A percentile compares a stretch with the other conserved stretches of the same genome.
phyloP scores from a whole-genome alignment of 768 basidiomycete genomes.

The Lactarius pseudohatsudake region DNA sequence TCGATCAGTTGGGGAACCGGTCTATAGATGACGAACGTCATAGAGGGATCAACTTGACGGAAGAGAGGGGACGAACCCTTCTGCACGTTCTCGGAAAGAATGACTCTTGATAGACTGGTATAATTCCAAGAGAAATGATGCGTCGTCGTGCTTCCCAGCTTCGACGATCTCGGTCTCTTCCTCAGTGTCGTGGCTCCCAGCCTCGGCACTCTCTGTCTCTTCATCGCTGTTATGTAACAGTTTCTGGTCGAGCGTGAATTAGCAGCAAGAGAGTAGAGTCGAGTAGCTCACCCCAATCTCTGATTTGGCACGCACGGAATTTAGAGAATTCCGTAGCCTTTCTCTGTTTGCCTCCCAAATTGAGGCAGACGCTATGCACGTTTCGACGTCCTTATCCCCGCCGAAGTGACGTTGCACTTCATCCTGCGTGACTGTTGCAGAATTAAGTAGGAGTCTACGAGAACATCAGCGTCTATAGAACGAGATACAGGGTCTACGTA shows the following conservation, averaged over 20 bases:
- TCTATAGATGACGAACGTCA: conserved; percentile 11
- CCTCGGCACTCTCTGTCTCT: conserved; percentile 17
- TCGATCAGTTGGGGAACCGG: conserved; percentile 20
- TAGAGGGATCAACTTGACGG: background rate
- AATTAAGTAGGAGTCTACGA: conserved; percentile 16
- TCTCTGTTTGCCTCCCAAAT: conserved; percentile 18
- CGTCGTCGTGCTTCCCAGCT: conserved; percentile 24
- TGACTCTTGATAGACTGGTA: conserved; percentile 22
- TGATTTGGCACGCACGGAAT: background rate
- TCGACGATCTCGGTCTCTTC: conserved; percentile 17
- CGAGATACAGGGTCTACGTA: background rate
- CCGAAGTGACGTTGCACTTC: conserved; percentile 19
- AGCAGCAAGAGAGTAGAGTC: background rate
- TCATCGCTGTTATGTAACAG: conserved; percentile 6
- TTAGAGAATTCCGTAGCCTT: background rate
- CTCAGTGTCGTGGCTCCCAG: conserved; percentile 9
- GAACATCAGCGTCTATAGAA: conserved; percentile 1
- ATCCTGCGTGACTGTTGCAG: conserved; percentile 14
- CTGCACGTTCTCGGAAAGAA: conserved; percentile 15
- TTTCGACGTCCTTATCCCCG: conserved; percentile 17
- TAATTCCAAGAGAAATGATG: conserved; percentile 24
- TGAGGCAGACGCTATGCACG: conserved; percentile 15
- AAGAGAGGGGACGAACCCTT: conserved; percentile 14
- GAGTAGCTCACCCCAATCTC: conserved; percentile 14
- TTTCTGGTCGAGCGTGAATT: background rate